Evolutionary conservation across 1,284 basidiomycete genomes (phyloP), one percentile per base, ranked within the genome.

Genomic region (Tremellales sp.): DNA sequence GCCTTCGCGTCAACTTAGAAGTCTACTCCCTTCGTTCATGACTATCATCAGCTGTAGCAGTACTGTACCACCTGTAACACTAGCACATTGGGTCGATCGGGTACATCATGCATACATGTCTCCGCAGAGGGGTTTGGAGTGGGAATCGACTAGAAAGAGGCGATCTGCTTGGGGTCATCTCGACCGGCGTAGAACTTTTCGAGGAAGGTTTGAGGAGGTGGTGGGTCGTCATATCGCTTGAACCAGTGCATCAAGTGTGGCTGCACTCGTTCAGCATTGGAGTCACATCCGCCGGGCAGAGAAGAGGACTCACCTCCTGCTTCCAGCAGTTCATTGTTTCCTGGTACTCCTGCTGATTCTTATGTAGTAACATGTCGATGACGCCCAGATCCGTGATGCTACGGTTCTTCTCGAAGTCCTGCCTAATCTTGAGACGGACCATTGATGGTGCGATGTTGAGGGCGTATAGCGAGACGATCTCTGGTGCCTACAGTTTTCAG

Each of bases 241-340:
- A 76, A 76, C 72, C 72, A 75, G 49, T 70, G 59, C 65, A 74
- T 68, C 47, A 76, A 50, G 55, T 75, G 72, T 24, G 73, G 66
- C 74, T 75, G 51, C 0, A 35, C 5, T 23, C 24, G 15, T 33
- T 33, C 29, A 10, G n/a, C 29, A 33, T 33, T n/a, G 29, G 29
- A 10, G 29, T 10, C 8, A 33, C 29, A 33, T 33, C 10, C 29
- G 8, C 29, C 29, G 29, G 29, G 21, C n/a, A n/a, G 36, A 39
- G 10, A 39, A 10, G 8, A 8, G 10, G 36, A 65, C 73, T 58
- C 61, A 76, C 75, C 59, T 76, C 72, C 77, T 89, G 86, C 73
- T 93, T 93, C 92, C 92, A 97, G 61, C 81, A 82, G 70, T 97
- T 97, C 80, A 96, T 81, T 42, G 87, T 86, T 79, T 93, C 96